These are phyloP conservation scores for Coemansia sp. DNA, from an alignment of 192 early-diverging fungal genomes.

Conservation along the genomic window DNA sequence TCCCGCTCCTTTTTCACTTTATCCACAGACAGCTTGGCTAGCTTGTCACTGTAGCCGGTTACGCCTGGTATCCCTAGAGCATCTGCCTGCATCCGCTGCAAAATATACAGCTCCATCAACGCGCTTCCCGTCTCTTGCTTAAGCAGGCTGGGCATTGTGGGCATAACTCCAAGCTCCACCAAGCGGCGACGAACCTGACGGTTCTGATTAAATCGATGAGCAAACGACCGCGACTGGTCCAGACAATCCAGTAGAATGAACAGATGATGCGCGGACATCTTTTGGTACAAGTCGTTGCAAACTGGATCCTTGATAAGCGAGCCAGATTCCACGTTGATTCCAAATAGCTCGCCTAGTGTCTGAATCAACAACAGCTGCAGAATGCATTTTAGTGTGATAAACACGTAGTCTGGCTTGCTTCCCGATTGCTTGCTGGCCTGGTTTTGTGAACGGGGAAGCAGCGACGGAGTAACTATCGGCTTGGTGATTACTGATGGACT, in stretches of 20 bases:
- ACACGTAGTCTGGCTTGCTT: conserved; percentile 71
- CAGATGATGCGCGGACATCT: conserved; percentile 59
- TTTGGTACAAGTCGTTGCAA: conserved; percentile 25
- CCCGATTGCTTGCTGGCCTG: neutral
- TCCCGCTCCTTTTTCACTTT: conserved; percentile 37
- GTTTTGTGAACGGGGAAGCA: neutral
- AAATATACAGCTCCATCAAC: conserved; percentile 63
- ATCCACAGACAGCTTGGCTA: conserved; percentile 1
- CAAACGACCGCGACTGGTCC: conserved; percentile 74
- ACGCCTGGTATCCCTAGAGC: conserved; percentile 16
- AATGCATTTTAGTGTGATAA: conserved; percentile 86
- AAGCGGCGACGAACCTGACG: conserved; percentile 75
- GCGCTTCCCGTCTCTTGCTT: conserved; percentile 84
- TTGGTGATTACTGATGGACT: neutral
- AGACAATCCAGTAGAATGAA: conserved; percentile 79
- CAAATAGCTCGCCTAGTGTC: conserved; percentile 79
- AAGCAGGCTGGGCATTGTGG: conserved; percentile 84
- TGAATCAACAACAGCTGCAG: conserved; percentile 86
- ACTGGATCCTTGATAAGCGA: conserved; percentile 15
- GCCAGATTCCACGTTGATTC: conserved; percentile 58
- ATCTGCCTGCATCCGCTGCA: conserved; percentile 72
- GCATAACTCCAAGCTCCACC: conserved; percentile 79
- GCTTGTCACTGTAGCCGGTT: neutral
- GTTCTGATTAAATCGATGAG: conserved; percentile 76
- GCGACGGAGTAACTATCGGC: neutral